A percentile compares a stretch with the other conserved stretches of the same genome.
phyloP scores from a whole-genome alignment of 2,329 filamentous ascomycete species.

The Leptodontidium sp. region DNA sequence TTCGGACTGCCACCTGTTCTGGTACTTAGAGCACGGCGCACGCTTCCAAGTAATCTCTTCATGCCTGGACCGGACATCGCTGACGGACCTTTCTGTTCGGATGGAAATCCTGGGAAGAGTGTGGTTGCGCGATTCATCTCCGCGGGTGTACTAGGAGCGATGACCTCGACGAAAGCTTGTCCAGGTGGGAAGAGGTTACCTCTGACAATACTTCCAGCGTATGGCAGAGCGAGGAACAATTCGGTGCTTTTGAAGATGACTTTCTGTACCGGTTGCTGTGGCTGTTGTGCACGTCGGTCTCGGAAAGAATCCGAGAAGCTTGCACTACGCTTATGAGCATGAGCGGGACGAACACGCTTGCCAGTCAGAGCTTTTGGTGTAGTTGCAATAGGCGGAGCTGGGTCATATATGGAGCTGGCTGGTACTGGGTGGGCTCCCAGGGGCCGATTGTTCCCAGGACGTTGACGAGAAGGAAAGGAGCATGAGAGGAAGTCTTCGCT shows the following conservation, averaged over 20 bases:
- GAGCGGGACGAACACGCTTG: constrained; percentile 65
- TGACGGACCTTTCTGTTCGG: constrained; percentile 57
- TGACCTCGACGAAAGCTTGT: constrained; percentile 79
- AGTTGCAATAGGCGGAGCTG: constrained; percentile 60
- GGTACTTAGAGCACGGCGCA: constrained; percentile 81
- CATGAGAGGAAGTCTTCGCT: constrained; percentile 70
- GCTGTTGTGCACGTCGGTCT: constrained; percentile 61
- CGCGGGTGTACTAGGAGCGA: constrained; percentile 59
- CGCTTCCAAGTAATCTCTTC: constrained; percentile 85
- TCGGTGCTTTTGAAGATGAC: constrained; percentile 62
- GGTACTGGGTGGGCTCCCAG: constrained; percentile 65
- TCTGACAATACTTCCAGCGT: constrained; percentile 85
- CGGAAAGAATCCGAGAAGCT: constrained; percentile 87
- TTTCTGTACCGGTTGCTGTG: constrained; percentile 53
- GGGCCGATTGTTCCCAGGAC: constrained; percentile 52
- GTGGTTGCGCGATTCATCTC: constrained; percentile 62
- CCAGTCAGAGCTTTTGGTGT: constrained; percentile 66
- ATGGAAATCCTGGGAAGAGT: constrained; percentile 51
- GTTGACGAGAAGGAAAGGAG: constrained; percentile 65
- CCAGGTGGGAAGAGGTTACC: constrained; percentile 85
- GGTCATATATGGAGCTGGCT: constrained; percentile 57
- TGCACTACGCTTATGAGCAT: constrained; percentile 81
- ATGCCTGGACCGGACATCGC: constrained; percentile 78
- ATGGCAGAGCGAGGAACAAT: constrained; percentile 68
- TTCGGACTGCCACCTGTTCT: constrained; percentile 37